These are phyloP conservation scores for Grosmannia penicillata DNA, from an alignment of 2,329 filamentous ascomycete genomes.

Conservation along the genomic window DNA sequence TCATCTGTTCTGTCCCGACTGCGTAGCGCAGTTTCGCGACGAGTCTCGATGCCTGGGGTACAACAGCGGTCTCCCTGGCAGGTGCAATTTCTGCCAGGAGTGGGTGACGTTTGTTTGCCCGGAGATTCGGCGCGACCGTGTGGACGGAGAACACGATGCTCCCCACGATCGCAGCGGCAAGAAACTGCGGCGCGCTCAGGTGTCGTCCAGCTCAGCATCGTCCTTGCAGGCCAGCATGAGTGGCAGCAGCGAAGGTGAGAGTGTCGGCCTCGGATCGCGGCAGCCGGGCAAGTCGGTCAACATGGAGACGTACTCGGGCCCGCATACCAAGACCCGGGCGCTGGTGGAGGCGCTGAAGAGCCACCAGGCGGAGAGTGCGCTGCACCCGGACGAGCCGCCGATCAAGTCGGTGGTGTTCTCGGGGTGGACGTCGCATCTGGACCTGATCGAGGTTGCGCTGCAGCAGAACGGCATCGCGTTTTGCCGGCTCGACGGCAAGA, in stretches of 20 bases:
- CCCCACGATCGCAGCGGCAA: slow-evolving; percentile 19
- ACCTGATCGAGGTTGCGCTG: slow-evolving; percentile 77
- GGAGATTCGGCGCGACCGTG: slow-evolving; percentile 49
- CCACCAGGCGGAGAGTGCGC: slow-evolving; percentile 46
- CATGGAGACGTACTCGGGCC: slow-evolving; percentile 58
- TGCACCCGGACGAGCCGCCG: slow-evolving; percentile 50
- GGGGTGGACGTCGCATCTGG: slow-evolving; percentile 88
- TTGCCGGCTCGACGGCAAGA: slow-evolving; percentile 78
- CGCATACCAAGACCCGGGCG: slow-evolving; percentile 82
- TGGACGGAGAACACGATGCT: slow-evolving; percentile 40
- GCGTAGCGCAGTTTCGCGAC: slow-evolving; percentile 46
- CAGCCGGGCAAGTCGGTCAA: slow-evolving; percentile 32
- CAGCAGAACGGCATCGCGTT: slow-evolving; percentile 50
- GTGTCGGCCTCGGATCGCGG: no score
- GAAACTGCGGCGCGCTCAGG: slow-evolving; percentile 12
- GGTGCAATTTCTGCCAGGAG: slow-evolving; percentile 55
- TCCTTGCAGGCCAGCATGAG: no score
- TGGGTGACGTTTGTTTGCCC: slow-evolving; percentile 51
- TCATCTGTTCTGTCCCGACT: slow-evolving; percentile 67
- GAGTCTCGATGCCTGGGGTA: slow-evolving; percentile 26
- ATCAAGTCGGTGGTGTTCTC: slow-evolving; percentile 93
- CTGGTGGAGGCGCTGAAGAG: slow-evolving; percentile 60
- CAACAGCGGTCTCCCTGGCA: slow-evolving; percentile 29
- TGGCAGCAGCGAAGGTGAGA: slow-evolving; percentile 3
- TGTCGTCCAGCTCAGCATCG: no score